phyloP scores from a whole-genome alignment of 106 monocot species.

The Phalaenopsis equestris region DNA sequence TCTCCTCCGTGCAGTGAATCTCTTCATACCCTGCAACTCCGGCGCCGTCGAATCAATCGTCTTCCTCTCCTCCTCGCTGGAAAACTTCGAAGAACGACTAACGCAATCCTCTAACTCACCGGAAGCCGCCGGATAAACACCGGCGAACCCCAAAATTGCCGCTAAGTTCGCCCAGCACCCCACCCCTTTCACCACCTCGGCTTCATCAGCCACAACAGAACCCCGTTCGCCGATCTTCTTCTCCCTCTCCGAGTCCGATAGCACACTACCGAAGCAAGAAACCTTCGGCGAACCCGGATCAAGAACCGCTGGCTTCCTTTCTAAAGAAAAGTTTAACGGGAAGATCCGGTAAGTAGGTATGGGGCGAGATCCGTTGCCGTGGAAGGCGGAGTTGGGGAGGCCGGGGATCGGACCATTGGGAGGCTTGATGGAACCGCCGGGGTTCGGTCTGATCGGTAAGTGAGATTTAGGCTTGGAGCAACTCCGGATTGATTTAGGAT shows the following conservation, averaged over 20 bases:
- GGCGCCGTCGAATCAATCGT: background rate
- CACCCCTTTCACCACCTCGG: background rate
- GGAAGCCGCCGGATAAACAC: background rate
- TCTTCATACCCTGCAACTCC: slow-evolving; percentile 16
- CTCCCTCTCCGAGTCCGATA: slow-evolving; percentile 41
- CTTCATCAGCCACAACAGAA: background rate
- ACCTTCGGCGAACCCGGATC: slow-evolving; percentile 66
- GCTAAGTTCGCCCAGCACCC: background rate
- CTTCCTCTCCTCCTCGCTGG: background rate
- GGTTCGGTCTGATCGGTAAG: slow-evolving; percentile 15
- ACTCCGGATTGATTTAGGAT: slow-evolving; percentile 50
- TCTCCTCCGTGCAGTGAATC: slow-evolving; percentile 7
- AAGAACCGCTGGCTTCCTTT: background rate
- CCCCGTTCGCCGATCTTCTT: background rate
- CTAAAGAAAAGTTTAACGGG: slow-evolving; percentile 28
- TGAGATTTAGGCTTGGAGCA: slow-evolving; percentile 20
- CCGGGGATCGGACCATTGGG: slow-evolving; percentile 52
- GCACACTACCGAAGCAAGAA: slow-evolving; percentile 58
- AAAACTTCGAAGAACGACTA: background rate
- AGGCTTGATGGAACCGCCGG: background rate
- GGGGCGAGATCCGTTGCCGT: slow-evolving; percentile 19
- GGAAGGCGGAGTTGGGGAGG: slow-evolving; percentile 38
- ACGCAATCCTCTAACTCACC: background rate
- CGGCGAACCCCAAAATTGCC: slow-evolving; percentile 2
- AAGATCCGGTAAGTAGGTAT: background rate